Base-by-base conservation (phyloP, 108 stramenopile species). In the Nitzschia sp. region DNA sequence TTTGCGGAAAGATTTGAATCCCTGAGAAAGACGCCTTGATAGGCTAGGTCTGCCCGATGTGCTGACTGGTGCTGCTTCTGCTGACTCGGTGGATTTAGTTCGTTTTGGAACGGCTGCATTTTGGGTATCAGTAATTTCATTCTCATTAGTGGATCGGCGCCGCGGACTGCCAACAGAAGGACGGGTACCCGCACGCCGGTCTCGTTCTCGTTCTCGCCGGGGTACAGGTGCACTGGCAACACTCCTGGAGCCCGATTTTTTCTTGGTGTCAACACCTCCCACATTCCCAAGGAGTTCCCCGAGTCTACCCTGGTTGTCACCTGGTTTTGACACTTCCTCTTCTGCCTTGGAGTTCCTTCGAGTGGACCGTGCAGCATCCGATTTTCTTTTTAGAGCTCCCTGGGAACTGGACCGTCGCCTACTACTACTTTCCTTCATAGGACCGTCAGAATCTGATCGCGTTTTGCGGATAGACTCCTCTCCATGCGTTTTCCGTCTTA, bases 181-280 rank as follows among this genome's bases (percentile, higher is more conserved):
- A 38, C 57, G 56, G 7, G 57, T 51, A 34, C 29, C 29, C 17
- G 20, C 10, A 21, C 38, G 50, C 38, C 70, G 24, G 11, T 29
- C 9, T 26, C 21, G 17, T 52, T 41, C 53, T 2, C 38, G 50
- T 5, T 44, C 52, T 15, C 41, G 34, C 40, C 46, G 1, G 11
- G 17, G 46, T 37, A 20, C 40, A 9, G 73, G 65, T 15, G 55
- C 73, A 61, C 73, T 73, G 37, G 65, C 73, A 3, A 73, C 58
- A 67, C 73, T 73, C 40, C 61, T 15, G 10, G 70, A 7, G 25
- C 53, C 53, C 38, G 37, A 44, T 54, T 39, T 71, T 26, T 37
- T 63, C n/a, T 59, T 51, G 62, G 15, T 34, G 25, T 44, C 53
- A n/a, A 19, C n/a, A 19, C 52, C 53, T 20, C 54, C 70, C 51